A percentile compares a stretch with the other conserved stretches of the same genome.
These are phyloP conservation scores for Athelia psychrophila DNA, from an alignment of 1,284 basidiomycete genomes.

Conservation along the genomic window DNA sequence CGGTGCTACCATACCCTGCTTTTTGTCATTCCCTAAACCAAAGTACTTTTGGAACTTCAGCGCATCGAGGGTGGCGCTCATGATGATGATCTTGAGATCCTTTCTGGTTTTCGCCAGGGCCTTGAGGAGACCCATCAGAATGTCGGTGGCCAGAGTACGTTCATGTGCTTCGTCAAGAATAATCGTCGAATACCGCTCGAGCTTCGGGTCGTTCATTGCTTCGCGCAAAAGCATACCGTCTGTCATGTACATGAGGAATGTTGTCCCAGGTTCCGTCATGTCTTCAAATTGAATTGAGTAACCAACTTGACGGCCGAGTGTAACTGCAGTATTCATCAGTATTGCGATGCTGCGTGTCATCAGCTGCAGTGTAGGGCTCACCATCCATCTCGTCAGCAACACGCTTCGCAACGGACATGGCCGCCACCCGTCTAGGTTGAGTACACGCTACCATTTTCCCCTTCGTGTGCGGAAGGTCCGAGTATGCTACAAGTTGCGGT, in stretches of 20 bases:
- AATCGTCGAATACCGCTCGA: constrained; percentile 92
- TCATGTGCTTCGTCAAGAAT: constrained; percentile 99
- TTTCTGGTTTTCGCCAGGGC: constrained; percentile 75
- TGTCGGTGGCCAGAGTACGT: constrained; percentile 96
- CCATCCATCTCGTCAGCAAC: constrained; percentile 99
- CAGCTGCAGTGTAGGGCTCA: constrained; percentile 21
- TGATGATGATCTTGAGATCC: constrained; percentile 97
- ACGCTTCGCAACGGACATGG: constrained; percentile 98
- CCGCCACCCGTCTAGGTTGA: constrained; percentile 95
- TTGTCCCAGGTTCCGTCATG: constrained; percentile 89
- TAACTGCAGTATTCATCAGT: constrained; percentile 47
- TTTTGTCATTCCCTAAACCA: constrained; percentile 42
- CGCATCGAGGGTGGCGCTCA: constrained; percentile 98
- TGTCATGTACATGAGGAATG: constrained; percentile 98
- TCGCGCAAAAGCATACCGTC: constrained; percentile 98
- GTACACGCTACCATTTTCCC: constrained; percentile 96
- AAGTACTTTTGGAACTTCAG: constrained; percentile 98
- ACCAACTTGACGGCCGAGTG: constrained; percentile 92
- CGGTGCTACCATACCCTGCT: constrained; percentile 57
- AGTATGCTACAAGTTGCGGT: constrained; percentile 94
- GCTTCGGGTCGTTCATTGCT: constrained; percentile 94
- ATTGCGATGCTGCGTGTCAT: constrained; percentile 7
- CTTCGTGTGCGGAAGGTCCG: constrained; percentile 86
- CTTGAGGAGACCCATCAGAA: constrained; percentile 92
- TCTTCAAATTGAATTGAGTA: constrained; percentile 99